Percentiles rank a stretch among this genome's conserved stretches.
phyloP scores from a whole-genome alignment of 192 early-diverging fungal genomes.

The Coemansia sp. region DNA sequence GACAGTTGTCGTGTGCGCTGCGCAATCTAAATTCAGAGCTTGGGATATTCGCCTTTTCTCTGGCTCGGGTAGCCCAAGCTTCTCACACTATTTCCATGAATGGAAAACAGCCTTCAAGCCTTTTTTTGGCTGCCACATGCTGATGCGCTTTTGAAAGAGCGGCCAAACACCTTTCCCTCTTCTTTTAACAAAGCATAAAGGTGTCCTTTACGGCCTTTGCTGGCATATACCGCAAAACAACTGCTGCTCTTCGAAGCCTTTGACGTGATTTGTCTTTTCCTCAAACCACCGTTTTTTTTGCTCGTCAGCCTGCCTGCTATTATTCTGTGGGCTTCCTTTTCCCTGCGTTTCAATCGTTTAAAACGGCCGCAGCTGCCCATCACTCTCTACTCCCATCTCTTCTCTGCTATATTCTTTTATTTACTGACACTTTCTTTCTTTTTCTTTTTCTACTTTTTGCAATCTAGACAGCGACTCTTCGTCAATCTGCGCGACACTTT shows the following conservation, averaged over 20 bases:
- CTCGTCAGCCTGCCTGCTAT: not conserved
- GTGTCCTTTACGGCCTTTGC: not conserved
- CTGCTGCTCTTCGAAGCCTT: not conserved
- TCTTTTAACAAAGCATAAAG: not conserved
- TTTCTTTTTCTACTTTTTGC: not conserved
- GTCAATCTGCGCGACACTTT: not conserved
- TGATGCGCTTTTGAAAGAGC: not conserved
- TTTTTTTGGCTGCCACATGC: not conserved
- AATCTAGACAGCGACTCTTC: not conserved
- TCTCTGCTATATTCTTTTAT: not conserved
- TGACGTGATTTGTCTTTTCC: not conserved
- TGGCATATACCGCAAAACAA: too few relatives aligned
- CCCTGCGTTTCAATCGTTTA: not conserved
- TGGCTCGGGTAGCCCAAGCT: not conserved
- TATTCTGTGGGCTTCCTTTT: not conserved
- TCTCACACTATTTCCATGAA: slow-evolving; percentile 9
- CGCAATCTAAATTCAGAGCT: not conserved
- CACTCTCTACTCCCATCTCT: not conserved
- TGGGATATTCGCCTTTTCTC: not conserved
- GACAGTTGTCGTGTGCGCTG: not conserved
- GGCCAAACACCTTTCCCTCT: not conserved
- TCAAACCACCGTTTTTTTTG: not conserved
- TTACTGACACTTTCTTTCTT: not conserved
- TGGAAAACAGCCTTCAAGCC: not conserved
- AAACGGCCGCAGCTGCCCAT: not conserved